phyloP scores from a whole-genome alignment of 805 yeast species.

The Yarrowia porcina region DNA sequence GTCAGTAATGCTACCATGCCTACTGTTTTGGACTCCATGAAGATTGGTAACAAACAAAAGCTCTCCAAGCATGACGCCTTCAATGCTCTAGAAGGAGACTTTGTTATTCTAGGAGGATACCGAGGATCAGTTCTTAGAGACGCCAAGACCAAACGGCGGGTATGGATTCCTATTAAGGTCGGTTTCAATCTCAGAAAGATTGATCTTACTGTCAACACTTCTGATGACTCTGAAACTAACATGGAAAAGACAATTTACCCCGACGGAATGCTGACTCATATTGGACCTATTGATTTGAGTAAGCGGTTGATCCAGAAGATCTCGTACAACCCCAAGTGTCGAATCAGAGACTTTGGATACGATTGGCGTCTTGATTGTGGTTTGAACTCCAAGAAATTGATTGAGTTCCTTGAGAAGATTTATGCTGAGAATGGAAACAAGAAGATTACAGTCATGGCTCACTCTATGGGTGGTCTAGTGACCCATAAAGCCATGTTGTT shows the following conservation, averaged over 20 bases:
- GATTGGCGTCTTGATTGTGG: conserved; percentile 85
- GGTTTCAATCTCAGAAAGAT: conserved; percentile 72
- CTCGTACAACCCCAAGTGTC: conserved; percentile 48
- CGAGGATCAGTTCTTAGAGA: conserved; percentile 79
- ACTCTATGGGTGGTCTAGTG: conserved; percentile 91
- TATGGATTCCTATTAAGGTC: conserved; percentile 85
- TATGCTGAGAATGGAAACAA: conserved; percentile 39
- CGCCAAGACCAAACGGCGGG: conserved; percentile 55
- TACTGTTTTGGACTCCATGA: conserved; percentile 52
- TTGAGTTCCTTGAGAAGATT: conserved; percentile 47
- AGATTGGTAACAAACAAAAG: conserved; percentile 38
- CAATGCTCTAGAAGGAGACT: conserved; percentile 65
- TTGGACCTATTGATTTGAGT: conserved; percentile 85
- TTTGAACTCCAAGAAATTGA: conserved; percentile 51
- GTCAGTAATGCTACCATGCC: conserved; percentile 58
- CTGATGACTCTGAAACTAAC: conserved; percentile 60
- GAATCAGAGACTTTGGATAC: conserved; percentile 76
- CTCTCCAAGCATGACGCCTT: conserved; percentile 31
- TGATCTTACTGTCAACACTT: conserved; percentile 70
- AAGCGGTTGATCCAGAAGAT: conserved; percentile 57
- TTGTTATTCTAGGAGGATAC: conserved; percentile 82
- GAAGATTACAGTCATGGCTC: conserved; percentile 73
- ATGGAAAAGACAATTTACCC: conserved; percentile 56
- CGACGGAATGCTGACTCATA: conserved; percentile 72
- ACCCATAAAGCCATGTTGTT: conserved; percentile 74